These are phyloP conservation scores for Ulota crispa DNA, from an alignment of 225 moss, liverwort and hornwort genomes.

Conservation along the genomic window DNA sequence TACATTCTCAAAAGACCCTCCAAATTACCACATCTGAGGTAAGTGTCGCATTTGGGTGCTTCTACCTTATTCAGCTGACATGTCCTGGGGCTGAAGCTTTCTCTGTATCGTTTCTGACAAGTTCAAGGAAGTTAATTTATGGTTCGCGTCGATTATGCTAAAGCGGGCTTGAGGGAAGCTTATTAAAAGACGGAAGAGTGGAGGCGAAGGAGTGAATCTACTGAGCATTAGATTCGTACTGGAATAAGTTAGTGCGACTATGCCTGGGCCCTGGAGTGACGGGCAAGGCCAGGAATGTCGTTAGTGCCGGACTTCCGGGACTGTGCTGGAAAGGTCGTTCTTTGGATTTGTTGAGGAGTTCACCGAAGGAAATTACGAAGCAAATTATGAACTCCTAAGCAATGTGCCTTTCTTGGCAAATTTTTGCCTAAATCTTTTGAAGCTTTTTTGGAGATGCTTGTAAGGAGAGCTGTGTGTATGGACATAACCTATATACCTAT, in stretches of 20 bases:
- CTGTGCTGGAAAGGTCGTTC: neutral
- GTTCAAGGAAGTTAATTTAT: neutral
- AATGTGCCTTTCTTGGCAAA: too few relatives aligned
- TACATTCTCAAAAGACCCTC: too few relatives aligned
- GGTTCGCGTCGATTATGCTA: neutral
- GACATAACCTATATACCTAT: too few relatives aligned
- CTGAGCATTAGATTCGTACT: neutral
- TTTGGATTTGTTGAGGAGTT: neutral
- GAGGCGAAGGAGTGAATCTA: neutral
- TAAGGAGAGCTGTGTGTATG: too few relatives aligned
- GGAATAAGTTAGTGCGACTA: too few relatives aligned
- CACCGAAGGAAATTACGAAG: neutral
- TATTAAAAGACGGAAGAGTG: neutral
- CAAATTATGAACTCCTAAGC: neutral
- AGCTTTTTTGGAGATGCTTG: too few relatives aligned
- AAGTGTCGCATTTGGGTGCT: too few relatives aligned
- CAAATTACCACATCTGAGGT: too few relatives aligned
- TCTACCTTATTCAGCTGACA: too few relatives aligned
- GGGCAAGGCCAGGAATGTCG: neutral
- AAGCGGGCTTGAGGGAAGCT: neutral
- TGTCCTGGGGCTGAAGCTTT: too few relatives aligned
- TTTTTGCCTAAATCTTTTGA: too few relatives aligned
- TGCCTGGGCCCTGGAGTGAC: neutral
- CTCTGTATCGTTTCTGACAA: neutral
- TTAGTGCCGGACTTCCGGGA: neutral